Percentiles rank a stretch among this genome's conserved stretches.
Evolutionary conservation across 441 rosid species (phyloP).

Genomic region (Francoa sonchifolia): DNA sequence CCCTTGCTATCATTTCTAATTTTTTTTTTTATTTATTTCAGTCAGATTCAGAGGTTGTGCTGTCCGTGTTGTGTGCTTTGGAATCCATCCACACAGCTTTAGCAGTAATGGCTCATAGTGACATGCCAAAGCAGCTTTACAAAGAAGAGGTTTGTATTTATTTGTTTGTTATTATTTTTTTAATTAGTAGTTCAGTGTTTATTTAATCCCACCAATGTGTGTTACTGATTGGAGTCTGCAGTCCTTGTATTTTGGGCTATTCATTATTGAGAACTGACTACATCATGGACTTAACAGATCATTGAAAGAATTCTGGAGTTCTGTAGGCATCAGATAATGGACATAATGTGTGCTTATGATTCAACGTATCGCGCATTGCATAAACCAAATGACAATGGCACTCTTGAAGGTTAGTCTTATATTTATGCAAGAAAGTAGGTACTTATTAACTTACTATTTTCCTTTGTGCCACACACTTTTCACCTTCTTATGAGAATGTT

Average conservation of each 20-base stretch:
- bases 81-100: conserved; percentile 93
- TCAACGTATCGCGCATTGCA: conserved; percentile 77
- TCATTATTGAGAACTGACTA: conserved; percentile 5
- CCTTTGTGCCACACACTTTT: neutral
- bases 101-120: conserved; percentile 73
- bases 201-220: conserved; percentile 6
- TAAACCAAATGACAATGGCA: conserved; percentile 64
- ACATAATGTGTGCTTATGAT: conserved; percentile 86
- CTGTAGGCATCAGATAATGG: conserved; percentile 79
- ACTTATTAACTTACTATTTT: conserved; percentile 9
- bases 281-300: conserved; percentile 34
- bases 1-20: neutral
- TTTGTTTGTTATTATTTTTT: conserved; percentile 3
- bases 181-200: conserved; percentile 7
- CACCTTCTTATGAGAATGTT: too few species aligned
- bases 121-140: conserved; percentile 94
- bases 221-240: conserved; percentile 4
- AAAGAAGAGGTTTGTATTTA: conserved; percentile 71
- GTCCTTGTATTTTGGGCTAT: conserved; percentile 6
- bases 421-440: conserved; percentile 12
- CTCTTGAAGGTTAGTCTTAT: conserved; percentile 57
- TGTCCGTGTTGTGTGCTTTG: conserved; percentile 63
- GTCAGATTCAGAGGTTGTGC: conserved; percentile 66
- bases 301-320: conserved; percentile 97
- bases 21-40: conserved; percentile 22